Base-by-base conservation (phyloP, 768 basidiomycete genomes). In the Exidia glandulosa region DNA sequence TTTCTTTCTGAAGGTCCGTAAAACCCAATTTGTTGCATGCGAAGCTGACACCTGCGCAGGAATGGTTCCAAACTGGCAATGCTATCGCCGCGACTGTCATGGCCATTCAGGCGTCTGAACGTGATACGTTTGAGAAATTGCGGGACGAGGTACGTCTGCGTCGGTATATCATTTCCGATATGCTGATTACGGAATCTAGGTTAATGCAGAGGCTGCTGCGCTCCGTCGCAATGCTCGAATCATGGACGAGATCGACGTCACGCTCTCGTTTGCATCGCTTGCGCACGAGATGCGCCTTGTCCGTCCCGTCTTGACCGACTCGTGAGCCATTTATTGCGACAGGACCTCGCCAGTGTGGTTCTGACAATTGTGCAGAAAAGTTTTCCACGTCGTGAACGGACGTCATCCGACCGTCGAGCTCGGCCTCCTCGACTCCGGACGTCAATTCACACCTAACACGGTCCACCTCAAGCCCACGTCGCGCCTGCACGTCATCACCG, bases 391-490 rank as follows among this genome's bases (percentile, higher is more conserved):
- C 32, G 73, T 74, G 9, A 84, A 90, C 65, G 94, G 93, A 19
- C 84, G 94, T 29, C 94, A 98, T 75, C 93, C 94, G 0, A 87
- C 91, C 1, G 94, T 98, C 12, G 95, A 97, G 74, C 78, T 91
- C 4, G 91, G 92, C 14, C 78, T 98, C 3, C 74, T 93, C 47
- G 77, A 77, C 0, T 75, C 82, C 1, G 87, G 87, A 27, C 83
- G 94, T 31, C 76, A 80, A 13, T 98, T 95, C 70, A 90, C 85
- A 1, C 85, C 94, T 0, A 98, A 98, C 70, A 86, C 86, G 2
- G 77, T 93, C 25, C 64, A 74, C 16, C 77, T 98, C 66, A 75
- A 74, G 2, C 75, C 82, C 0, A 66, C 73, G 13, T 83, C 86
- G 16, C 83, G 81, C 31, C 66, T 96, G 10, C 94, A 95, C 64